These are phyloP conservation scores for Epichloe elymi DNA, from an alignment of 2,329 filamentous ascomycete genomes.

Conservation along the genomic window DNA sequence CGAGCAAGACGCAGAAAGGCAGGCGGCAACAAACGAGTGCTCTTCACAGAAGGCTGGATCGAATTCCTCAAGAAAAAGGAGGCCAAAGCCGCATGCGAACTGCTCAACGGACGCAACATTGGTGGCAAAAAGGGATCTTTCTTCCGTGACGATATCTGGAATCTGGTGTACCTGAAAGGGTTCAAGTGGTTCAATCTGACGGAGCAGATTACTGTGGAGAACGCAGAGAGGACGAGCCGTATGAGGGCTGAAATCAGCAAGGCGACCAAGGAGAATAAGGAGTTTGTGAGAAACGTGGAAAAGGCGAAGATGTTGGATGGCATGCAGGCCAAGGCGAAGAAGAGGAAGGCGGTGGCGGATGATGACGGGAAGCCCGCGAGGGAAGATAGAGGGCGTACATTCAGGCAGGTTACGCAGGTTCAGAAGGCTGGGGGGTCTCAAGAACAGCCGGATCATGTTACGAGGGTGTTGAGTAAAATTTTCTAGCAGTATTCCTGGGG, in stretches of 20 bases:
- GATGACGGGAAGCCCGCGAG: slow-evolving; percentile 10
- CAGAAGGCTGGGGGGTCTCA: slow-evolving; percentile 31
- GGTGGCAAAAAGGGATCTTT: slow-evolving; percentile 73
- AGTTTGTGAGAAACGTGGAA: slow-evolving; percentile 69
- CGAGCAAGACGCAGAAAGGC: slow-evolving; percentile 54
- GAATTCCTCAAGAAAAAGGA: slow-evolving; percentile 67
- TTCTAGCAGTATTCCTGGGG: slow-evolving; percentile 31
- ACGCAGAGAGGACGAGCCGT: slow-evolving; percentile 62
- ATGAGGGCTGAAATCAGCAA: slow-evolving; percentile 67
- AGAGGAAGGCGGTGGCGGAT: slow-evolving; percentile 20
- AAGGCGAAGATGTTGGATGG: slow-evolving; percentile 65
- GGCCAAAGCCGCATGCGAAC: slow-evolving; percentile 62
- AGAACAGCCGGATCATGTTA: slow-evolving; percentile 42
- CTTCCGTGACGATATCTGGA: slow-evolving; percentile 82
- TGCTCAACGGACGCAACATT: slow-evolving; percentile 64
- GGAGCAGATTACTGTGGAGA: slow-evolving; percentile 69
- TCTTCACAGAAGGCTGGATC: slow-evolving; percentile 77
- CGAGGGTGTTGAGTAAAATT: slow-evolving; percentile 50
- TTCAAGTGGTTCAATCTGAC: slow-evolving; percentile 72
- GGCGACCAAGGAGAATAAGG: slow-evolving; percentile 67
- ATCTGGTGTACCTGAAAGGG: slow-evolving; percentile 64
- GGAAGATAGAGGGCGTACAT: slow-evolving; percentile 30
- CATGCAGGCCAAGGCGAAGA: slow-evolving; percentile 48
- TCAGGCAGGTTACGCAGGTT: slow-evolving; percentile 53
- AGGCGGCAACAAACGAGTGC: slow-evolving; percentile 72